Conservation (phyloP, 331 rosid species). For the Quercus phellos region DNA sequence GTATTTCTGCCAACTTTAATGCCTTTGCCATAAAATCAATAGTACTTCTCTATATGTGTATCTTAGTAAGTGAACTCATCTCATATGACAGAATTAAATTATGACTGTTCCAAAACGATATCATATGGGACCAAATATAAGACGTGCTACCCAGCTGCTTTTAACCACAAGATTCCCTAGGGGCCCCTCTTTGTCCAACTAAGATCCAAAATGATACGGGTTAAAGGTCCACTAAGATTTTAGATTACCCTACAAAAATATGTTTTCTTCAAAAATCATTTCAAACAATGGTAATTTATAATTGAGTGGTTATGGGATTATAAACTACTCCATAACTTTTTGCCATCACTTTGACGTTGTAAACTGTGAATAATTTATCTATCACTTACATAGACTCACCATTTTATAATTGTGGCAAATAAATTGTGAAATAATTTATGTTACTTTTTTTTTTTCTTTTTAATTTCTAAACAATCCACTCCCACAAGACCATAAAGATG, state of each 20-base stretch:
- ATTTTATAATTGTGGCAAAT: no score
- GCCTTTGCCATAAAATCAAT: neutral
- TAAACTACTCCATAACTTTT: no score
- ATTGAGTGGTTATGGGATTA: no score
- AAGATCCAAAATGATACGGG: conserved; percentile 9
- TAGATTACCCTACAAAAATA: neutral
- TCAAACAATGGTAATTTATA: neutral
- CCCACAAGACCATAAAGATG: neutral
- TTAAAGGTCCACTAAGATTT: conserved; percentile 20
- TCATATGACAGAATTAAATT: neutral
- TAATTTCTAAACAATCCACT: neutral
- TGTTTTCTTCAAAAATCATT: neutral
- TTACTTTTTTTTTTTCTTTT: neutral
- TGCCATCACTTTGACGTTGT: no score
- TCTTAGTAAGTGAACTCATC: neutral
- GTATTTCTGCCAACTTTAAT: neutral
- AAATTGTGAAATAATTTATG: no score
- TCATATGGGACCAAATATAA: neutral
- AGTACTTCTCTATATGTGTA: neutral
- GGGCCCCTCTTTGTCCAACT: conserved; percentile 3
- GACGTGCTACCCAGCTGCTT: conserved; percentile 1
- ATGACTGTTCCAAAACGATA: neutral
- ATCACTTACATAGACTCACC: no score
- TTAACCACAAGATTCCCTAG: conserved; percentile 22
- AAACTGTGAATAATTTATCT: no score